phyloP scores from a whole-genome alignment of 257 asterid species.

The Gynochthodes officinalis region DNA sequence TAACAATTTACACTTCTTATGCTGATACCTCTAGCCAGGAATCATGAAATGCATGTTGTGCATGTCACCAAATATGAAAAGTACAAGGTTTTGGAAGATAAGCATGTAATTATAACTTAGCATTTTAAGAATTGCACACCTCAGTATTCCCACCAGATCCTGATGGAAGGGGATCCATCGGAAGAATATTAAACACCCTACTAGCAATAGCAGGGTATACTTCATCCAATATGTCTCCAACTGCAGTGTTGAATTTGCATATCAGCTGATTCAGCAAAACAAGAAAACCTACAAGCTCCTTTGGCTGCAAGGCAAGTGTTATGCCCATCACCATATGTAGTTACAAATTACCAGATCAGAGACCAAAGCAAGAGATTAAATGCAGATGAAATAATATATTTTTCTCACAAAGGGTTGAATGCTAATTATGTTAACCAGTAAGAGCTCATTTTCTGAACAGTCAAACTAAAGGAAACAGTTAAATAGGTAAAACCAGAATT shows the following conservation, averaged over 20 bases:
- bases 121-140: slow-evolving; percentile 41
- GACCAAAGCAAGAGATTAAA: background rate
- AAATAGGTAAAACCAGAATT: background rate
- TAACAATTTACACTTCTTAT: background rate
- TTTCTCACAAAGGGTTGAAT: background rate
- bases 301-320: slow-evolving; percentile 58
- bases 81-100: background rate
- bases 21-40: background rate
- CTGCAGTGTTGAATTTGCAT: slow-evolving; percentile 73
- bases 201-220: slow-evolving; percentile 78
- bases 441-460: background rate
- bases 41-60: background rate
- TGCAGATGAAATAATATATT: background rate
- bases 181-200: slow-evolving; percentile 69
- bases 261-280: slow-evolving; percentile 88
- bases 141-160: slow-evolving; percentile 86
- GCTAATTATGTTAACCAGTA: background rate
- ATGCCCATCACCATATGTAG: background rate
- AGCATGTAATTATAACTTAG: background rate
- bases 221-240: slow-evolving; percentile 68
- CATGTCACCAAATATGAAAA: background rate
- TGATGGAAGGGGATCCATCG: slow-evolving; percentile 55
- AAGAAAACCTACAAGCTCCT: slow-evolving; percentile 79
- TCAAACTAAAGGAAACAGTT: background rate
- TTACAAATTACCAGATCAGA: no score